Conservation (phyloP, 441 rosid species). For the Hura crepitans region DNA sequence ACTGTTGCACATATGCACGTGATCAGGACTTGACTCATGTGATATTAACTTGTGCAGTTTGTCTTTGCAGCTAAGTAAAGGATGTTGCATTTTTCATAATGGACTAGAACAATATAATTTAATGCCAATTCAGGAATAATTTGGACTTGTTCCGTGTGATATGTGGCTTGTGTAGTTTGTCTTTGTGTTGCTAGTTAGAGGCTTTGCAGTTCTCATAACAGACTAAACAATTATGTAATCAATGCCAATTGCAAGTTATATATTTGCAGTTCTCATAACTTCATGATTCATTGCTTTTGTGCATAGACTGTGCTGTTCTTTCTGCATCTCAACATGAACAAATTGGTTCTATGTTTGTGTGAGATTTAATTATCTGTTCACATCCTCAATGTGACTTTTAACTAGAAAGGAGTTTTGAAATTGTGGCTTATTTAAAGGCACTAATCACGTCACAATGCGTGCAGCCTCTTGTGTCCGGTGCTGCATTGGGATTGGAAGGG, state of each 20-base stretch:
- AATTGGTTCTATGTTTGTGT: neutral
- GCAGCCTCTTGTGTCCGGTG: slow-evolving; percentile 98
- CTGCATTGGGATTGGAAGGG: slow-evolving; percentile 94
- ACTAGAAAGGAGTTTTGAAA: neutral
- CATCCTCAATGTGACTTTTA: neutral
- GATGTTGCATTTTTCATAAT: neutral
- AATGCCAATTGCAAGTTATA: too few relatives aligned
- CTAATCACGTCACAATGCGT: slow-evolving; percentile 24
- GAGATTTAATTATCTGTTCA: neutral
- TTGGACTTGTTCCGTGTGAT: neutral
- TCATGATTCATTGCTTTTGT: too few relatives aligned
- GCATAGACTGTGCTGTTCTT: neutral
- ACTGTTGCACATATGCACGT: neutral
- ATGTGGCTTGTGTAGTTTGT: neutral
- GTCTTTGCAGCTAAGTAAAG: neutral
- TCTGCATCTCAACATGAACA: neutral
- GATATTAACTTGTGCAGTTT: neutral
- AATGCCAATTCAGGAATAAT: neutral
- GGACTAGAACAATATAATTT: neutral
- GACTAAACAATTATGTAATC: neutral
- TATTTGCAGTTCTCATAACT: neutral
- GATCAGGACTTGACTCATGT: neutral
- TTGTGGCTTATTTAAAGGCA: neutral
- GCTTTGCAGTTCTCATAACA: neutral
- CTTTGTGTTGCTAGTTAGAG: neutral